phyloP scores from a whole-genome alignment of 768 basidiomycete genomes.

The Chiua virens region DNA sequence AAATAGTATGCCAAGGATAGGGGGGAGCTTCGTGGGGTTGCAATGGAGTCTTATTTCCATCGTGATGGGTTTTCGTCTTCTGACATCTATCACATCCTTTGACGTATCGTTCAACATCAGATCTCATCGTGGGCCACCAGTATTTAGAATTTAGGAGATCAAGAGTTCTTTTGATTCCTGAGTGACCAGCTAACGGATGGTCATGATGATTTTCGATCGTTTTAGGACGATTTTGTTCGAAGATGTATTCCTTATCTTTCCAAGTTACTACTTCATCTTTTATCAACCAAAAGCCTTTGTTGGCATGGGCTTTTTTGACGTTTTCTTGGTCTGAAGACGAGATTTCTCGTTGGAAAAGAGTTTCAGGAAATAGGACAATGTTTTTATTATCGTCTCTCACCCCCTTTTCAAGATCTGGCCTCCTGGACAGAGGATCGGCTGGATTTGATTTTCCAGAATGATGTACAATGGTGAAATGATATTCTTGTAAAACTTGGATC shows the following conservation, averaged over 20 bases:
- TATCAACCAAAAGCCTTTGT: too few relatives aligned
- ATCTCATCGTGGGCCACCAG: background rate
- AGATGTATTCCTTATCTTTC: too few relatives aligned
- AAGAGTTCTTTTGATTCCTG: constrained; percentile 16
- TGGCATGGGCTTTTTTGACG: too few relatives aligned
- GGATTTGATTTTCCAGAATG: background rate
- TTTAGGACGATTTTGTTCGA: too few relatives aligned
- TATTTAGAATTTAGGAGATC: background rate
- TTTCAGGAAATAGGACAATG: too few relatives aligned
- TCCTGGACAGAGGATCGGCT: too few relatives aligned
- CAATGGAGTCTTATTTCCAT: background rate
- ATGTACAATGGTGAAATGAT: background rate
- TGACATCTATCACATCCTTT: background rate
- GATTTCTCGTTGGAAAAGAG: too few relatives aligned
- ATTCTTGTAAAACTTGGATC: background rate
- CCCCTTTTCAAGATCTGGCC: background rate
- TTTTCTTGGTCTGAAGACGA: too few relatives aligned
- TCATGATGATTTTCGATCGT: background rate
- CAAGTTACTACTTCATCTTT: too few relatives aligned
- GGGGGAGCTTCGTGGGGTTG: constrained; percentile 26
- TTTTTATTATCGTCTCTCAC: too few relatives aligned
- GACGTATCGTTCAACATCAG: background rate
- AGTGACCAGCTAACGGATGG: background rate
- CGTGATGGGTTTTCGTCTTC: background rate
- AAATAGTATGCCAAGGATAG: background rate